phyloP scores from a whole-genome alignment of 805 yeast species.

The Suhomyces faveliae region DNA sequence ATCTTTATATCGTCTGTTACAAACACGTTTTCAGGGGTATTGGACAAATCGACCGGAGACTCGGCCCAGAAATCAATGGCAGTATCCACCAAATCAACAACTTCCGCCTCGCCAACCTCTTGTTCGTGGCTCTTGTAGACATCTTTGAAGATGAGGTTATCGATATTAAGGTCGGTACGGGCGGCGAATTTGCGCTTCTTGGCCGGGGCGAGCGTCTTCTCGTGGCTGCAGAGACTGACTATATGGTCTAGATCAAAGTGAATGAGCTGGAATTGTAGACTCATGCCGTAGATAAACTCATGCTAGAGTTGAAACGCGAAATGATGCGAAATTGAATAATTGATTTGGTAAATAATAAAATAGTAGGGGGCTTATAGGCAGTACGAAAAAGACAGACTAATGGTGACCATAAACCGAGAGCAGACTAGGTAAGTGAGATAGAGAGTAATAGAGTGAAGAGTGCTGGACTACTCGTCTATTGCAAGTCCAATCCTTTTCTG shows the following conservation, averaged over 20 bases:
- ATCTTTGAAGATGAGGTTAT: conserved; percentile 16
- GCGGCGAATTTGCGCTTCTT: conserved; percentile 9
- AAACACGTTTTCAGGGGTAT: conserved; percentile 6
- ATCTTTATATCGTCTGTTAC: conserved; percentile 16
- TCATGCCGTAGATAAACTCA: too few species aligned
- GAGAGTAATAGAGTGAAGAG: too few species aligned
- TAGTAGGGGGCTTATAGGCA: too few species aligned
- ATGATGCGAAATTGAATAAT: background rate
- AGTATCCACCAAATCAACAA: conserved; percentile 13
- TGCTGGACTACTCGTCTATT: too few species aligned
- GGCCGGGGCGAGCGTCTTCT: background rate
- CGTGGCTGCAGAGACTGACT: conserved; percentile 6
- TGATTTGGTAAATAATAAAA: too few species aligned
- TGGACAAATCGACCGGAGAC: conserved; percentile 11
- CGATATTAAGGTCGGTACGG: conserved; percentile 13
- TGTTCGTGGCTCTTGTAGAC: conserved; percentile 7
- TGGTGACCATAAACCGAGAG: too few species aligned
- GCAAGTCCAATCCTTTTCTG: too few species aligned
- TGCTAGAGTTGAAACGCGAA: too few species aligned
- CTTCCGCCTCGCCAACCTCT: conserved; percentile 3
- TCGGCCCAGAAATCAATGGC: conserved; percentile 7
- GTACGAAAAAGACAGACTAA: too few species aligned
- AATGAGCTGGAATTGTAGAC: conserved; percentile 10
- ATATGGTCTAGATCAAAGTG: conserved; percentile 15
- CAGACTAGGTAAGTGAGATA: too few species aligned